These are phyloP conservation scores for Samsoniella hepiali DNA, from an alignment of 2,329 filamentous ascomycete genomes.

Conservation along the genomic window DNA sequence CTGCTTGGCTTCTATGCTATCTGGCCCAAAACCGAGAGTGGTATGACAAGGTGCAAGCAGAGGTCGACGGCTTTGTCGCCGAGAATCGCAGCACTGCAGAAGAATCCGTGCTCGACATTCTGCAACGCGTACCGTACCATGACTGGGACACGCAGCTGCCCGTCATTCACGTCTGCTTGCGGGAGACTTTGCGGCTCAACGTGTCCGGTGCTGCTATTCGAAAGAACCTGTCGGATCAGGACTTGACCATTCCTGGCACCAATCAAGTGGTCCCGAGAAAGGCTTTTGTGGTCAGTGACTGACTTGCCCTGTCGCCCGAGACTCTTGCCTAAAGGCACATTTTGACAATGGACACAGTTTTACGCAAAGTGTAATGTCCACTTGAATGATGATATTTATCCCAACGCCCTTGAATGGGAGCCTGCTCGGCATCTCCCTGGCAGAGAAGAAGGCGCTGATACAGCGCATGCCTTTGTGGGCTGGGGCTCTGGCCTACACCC, in stretches of 20 bases:
- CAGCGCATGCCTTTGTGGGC: constrained; percentile 30
- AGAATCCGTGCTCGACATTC: constrained; percentile 34
- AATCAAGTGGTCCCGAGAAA: constrained; percentile 48
- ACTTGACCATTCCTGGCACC: constrained; percentile 42
- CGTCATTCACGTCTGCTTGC: constrained; percentile 47
- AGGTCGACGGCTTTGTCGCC: constrained; percentile 44
- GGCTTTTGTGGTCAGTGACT: constrained; percentile 38
- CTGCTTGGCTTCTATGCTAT: constrained; percentile 50
- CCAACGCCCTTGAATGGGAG: constrained; percentile 47
- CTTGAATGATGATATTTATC: constrained; percentile 46
- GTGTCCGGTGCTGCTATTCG: constrained; percentile 47
- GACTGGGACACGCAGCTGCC: constrained; percentile 56
- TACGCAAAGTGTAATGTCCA: constrained; percentile 48
- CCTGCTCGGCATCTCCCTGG: constrained; percentile 46
- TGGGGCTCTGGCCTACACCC: constrained; percentile 37
- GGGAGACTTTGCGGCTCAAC: constrained; percentile 52
- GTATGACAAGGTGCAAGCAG: constrained; percentile 42
- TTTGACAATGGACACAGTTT: constrained; percentile 23
- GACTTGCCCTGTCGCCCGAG: too few relatives aligned
- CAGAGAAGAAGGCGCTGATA: constrained; percentile 42
- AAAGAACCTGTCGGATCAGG: constrained; percentile 45
- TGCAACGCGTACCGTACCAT: constrained; percentile 45
- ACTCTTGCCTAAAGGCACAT: too few relatives aligned
- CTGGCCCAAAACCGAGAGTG: constrained; percentile 46
- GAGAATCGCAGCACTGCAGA: constrained; percentile 36